Base-by-base conservation (phyloP, 2,329 filamentous ascomycete genomes). In the Monilinia fructigena region DNA sequence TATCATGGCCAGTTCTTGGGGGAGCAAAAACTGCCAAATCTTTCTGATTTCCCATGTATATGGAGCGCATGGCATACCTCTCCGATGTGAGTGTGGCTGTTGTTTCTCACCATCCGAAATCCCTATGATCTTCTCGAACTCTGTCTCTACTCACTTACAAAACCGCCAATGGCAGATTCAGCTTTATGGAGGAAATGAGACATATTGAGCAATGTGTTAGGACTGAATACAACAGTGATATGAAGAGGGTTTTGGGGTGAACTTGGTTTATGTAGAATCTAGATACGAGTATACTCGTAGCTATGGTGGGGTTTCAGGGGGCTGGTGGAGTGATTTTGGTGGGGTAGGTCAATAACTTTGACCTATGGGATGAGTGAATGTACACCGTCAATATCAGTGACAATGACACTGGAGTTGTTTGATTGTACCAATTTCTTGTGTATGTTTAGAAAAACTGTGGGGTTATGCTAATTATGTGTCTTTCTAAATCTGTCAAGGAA, bases 1-100 rank as follows among this genome's bases (percentile, higher is more conserved):
- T 87, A 70, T 87, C 81, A 74, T 92, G 89, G 66, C 89, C 89
- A 42, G 85, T 84, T 26, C 90, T 85, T 73, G 88, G 84, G 0
- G 90, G 87, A 1, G 90, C 90, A 79, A 96, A 96, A 96, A 67
- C 86, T 88, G 67, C 83, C 80, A 74, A 82, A 88, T 59, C 86
- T 83, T 89, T 82, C 35, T 78, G 76, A 35, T 77, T 77, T 78
- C 69, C 82, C 79, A 63, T 79, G 76, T 3, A 77, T 73, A 58
- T 83, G 80, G 59, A 66, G 66, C 48, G 79, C 74, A 63, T 79
- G 77, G 70, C 80, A 81, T 48, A 77, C 74, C 62, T 79, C 72
- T 52, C 77, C 80, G 18, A 75, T 58, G 61, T 82, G 76, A 8
- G 80, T 79, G 68, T 83, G 81, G 35, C 81, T 81, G 66, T 82